phyloP scores from a whole-genome alignment of 345 rosid genomes.

The Syzygium jambos region DNA sequence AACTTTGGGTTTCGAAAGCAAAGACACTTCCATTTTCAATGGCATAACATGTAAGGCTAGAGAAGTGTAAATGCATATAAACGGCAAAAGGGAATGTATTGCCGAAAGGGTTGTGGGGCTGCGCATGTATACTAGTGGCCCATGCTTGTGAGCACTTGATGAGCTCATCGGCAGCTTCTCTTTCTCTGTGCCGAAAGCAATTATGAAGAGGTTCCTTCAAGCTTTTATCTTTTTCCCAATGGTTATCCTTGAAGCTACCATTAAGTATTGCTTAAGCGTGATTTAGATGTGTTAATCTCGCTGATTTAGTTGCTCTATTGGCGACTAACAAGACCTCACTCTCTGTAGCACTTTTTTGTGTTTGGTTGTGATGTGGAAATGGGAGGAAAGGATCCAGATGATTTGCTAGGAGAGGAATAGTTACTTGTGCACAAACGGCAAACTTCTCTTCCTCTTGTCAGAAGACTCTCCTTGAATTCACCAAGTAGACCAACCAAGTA shows the following conservation, averaged over 20 bases:
- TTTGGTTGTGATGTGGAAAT: background rate
- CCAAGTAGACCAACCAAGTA: background rate
- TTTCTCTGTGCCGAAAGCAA: background rate
- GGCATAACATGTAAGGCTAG: background rate
- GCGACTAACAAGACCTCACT: background rate
- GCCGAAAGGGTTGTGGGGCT: background rate
- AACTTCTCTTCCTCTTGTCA: background rate
- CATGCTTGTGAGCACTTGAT: background rate
- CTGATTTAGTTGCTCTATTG: background rate
- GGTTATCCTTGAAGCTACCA: background rate
- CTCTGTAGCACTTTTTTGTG: background rate
- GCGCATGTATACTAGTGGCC: background rate
- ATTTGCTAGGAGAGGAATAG: background rate
- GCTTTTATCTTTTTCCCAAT: background rate
- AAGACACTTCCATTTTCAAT: background rate
- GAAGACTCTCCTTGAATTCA: background rate
- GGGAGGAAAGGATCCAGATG: background rate
- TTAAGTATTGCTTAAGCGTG: background rate
- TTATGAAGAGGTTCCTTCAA: background rate
- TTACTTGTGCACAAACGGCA: background rate
- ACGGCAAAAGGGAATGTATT: background rate
- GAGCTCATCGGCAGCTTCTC: background rate
- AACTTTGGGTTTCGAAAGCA: background rate
- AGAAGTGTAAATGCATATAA: background rate
- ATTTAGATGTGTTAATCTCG: background rate